Base-by-base conservation (phyloP, 192 early-diverging fungal genomes). In the Coemansia sp. region DNA sequence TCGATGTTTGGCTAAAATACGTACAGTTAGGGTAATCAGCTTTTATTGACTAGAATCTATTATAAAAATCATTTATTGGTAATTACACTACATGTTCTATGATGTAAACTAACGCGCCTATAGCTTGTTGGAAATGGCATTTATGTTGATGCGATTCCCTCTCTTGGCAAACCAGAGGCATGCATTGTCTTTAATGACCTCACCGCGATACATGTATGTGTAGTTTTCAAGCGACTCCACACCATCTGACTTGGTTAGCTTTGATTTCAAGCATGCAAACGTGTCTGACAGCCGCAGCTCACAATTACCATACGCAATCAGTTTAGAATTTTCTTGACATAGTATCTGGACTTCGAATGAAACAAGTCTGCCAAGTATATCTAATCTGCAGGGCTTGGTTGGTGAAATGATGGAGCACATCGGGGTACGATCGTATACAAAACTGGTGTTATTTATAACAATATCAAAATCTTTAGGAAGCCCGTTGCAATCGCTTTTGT, bases 391-490 rank as follows among this genome's bases (percentile, higher is more conserved):
- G 12, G 35, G 35, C 3, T 3, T 2, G 5, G 12, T 0, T 14
- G 14, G 14, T 14, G 35, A 0, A 16, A 40, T 40, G 12, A 40
- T 40, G 4, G 12, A 0, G n/a, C 12, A 16, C 2, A 40, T 4
- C 11, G 14, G 12, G 14, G 12, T 40, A 16, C 0, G 0, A n/a
- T 0, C 0, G 1, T 40, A 3, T 0, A 0, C 0, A n/a, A 16
- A 40, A n/a, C 5, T 5, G 3, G 3, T 5, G 3, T 16, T 16
- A 5, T 40, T n/a, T 4, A n/a, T 4, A 2, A 40, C 0, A 40
- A 40, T 40, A 2, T n/a, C 5, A 40, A 40, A 40, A 16, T 40
- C 0, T 40, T 40, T 5, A 40, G 12, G 35, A 5, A 40, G 35
- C 2, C 35, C 35, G 3, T 40, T 2, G 35, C n/a, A 40, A 4